phyloP scores from a whole-genome alignment of 73 alveolate genomes.

The Paramecium biaurelia region DNA sequence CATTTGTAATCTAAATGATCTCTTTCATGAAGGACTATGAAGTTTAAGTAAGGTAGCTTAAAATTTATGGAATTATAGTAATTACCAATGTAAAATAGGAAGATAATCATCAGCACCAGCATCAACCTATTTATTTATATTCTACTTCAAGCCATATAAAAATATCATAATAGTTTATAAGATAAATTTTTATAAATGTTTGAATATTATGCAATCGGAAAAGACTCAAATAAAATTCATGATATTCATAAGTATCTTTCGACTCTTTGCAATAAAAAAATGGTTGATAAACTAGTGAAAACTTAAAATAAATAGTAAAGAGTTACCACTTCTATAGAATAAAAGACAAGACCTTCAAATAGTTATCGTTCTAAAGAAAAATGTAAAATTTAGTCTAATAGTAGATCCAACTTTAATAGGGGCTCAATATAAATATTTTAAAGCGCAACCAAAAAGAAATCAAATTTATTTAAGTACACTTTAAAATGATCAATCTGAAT shows the following conservation, averaged over 20 bases:
- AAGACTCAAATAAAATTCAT: constrained; percentile 3
- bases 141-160: too few species aligned
- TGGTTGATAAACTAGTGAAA: neutral
- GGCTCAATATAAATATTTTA: neutral
- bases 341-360: neutral
- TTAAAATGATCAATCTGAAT: neutral
- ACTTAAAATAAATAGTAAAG: neutral
- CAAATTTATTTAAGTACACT: neutral
- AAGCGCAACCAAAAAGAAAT: neutral
- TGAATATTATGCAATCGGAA: neutral
- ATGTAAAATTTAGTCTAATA: neutral
- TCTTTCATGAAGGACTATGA: too few species aligned
- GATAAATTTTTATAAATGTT: neutral
- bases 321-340: neutral
- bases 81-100: too few species aligned
- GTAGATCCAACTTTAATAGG: constrained; percentile 18
- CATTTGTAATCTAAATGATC: too few species aligned
- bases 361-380: neutral
- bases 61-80: too few species aligned
- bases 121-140: too few species aligned
- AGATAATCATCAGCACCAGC: too few species aligned
- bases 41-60: too few species aligned
- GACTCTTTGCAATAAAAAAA: neutral
- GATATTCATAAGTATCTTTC: neutral
- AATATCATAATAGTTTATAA: neutral